Evolutionary conservation across 1,139 yeast species (phyloP).

Genomic region (Magnusiomyces suaveolens): DNA sequence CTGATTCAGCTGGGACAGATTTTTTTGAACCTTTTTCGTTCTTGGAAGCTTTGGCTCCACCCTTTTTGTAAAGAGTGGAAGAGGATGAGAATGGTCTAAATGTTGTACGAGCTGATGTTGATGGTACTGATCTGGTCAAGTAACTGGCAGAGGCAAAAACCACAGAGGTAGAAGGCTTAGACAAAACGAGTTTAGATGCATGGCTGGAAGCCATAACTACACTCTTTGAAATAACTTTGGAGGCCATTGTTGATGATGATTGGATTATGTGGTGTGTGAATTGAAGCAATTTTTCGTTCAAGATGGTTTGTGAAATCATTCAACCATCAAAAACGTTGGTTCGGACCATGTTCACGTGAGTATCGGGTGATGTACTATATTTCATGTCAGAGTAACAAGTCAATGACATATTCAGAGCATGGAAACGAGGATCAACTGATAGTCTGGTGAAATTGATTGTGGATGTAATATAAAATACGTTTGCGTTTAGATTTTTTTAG

Average conservation of each 20-base stretch:
- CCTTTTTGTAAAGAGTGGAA: background rate
- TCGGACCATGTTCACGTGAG: background rate
- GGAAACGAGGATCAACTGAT: too few relatives aligned
- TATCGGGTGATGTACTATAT: background rate
- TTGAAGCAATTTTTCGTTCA: background rate
- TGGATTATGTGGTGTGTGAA: background rate
- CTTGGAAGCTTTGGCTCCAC: background rate
- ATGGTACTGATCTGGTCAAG: background rate
- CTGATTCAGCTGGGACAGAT: background rate
- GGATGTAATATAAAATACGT: too few relatives aligned
- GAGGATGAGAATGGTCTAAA: background rate
- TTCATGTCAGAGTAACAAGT: too few relatives aligned
- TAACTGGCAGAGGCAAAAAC: background rate
- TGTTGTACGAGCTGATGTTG: background rate
- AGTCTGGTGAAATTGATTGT: too few relatives aligned
- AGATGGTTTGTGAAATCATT: background rate
- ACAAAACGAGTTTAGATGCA: background rate
- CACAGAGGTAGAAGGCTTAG: background rate
- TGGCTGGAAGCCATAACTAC: background rate
- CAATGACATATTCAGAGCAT: too few relatives aligned
- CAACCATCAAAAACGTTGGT: background rate
- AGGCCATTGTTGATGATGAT: background rate
- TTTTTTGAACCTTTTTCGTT: background rate
- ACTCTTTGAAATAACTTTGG: background rate
- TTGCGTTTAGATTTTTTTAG: too few relatives aligned